Percentiles rank a stretch among this genome's conserved stretches.
Conservation (phyloP, 1,284 basidiomycete species). For the Malassezia furfur region DNA sequence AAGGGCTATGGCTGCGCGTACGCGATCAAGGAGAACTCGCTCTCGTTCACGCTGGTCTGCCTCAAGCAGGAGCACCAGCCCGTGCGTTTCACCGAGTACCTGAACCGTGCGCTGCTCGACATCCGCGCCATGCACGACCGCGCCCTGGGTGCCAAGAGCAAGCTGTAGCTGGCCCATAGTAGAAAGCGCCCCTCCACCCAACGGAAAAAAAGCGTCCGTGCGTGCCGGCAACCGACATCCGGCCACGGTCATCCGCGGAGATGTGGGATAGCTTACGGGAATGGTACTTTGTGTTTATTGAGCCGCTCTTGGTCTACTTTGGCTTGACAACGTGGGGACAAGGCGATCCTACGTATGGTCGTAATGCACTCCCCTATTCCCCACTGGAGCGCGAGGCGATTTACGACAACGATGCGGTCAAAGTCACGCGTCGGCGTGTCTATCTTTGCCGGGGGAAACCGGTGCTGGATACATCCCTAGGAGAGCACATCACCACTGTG, state of each 20-base stretch:
- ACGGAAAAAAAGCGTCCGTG: no score
- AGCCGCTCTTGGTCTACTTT: slow-evolving; percentile 38
- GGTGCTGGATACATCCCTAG: slow-evolving; percentile 21
- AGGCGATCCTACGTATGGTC: slow-evolving; percentile 42
- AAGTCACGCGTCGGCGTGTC: slow-evolving; percentile 27
- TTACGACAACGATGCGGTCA: slow-evolving; percentile 39
- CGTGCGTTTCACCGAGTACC: slow-evolving; percentile 50
- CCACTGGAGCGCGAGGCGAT: slow-evolving; percentile 29
- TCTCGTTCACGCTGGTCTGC: slow-evolving; percentile 88
- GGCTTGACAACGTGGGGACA: slow-evolving; percentile 25
- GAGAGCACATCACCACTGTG: slow-evolving; percentile 10
- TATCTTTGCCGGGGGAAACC: slow-evolving; percentile 21
- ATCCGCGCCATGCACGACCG: slow-evolving; percentile 43
- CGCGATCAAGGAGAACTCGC: slow-evolving; percentile 73
- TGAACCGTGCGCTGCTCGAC: slow-evolving; percentile 48
- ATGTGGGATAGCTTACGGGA: neutral
- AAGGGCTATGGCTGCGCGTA: slow-evolving; percentile 92
- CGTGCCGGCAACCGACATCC: no score
- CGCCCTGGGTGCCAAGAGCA: slow-evolving; percentile 22
- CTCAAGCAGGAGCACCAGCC: slow-evolving; percentile 56
- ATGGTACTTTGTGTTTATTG: slow-evolving; percentile 32
- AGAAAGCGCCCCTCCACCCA: neutral
- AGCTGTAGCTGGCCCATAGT: slow-evolving; percentile 1
- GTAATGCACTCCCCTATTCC: slow-evolving; percentile 29
- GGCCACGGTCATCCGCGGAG: no score